Conservation (phyloP, 352 stramenopile genomes). For the Globisporangium mamillatum region DNA sequence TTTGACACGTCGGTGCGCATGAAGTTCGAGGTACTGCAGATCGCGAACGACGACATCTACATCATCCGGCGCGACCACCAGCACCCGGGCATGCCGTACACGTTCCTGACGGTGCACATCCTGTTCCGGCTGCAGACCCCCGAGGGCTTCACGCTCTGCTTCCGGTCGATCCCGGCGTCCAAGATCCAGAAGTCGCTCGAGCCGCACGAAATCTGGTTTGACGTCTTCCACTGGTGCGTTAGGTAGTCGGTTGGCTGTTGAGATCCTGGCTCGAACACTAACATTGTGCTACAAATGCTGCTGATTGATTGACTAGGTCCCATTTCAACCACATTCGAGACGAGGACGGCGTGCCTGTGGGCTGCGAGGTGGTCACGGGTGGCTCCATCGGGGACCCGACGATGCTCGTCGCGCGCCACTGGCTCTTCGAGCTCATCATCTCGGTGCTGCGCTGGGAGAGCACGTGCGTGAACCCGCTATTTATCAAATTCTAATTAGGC, state of each 20-base stretch:
- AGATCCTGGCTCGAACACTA: background rate
- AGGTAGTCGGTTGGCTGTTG: background rate
- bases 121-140: constrained; percentile 58
- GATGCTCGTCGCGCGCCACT: constrained; percentile 51
- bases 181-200: constrained; percentile 41
- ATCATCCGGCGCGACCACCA: constrained; percentile 60
- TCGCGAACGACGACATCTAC: constrained; percentile 47
- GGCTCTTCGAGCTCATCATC: constrained; percentile 67
- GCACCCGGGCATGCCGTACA: constrained; percentile 37
- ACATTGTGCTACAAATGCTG: background rate
- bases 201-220: constrained; percentile 55
- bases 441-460: constrained; percentile 63
- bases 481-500: constrained; percentile 26
- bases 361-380: constrained; percentile 51
- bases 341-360: constrained; percentile 27
- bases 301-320: constrained; percentile 24
- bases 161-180: constrained; percentile 52
- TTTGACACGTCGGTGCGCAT: constrained; percentile 46
- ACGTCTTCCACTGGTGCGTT: constrained; percentile 58
- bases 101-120: constrained; percentile 57
- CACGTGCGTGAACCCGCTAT: constrained; percentile 41
- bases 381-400: constrained; percentile 51
- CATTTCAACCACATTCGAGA: constrained; percentile 57
- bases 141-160: constrained; percentile 54
- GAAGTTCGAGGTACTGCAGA: constrained; percentile 49